A percentile compares a stretch with the other conserved stretches of the same genome.
phyloP scores from a whole-genome alignment of 495 filamentous ascomycete species.

The Aspergillus heteromorphus region DNA sequence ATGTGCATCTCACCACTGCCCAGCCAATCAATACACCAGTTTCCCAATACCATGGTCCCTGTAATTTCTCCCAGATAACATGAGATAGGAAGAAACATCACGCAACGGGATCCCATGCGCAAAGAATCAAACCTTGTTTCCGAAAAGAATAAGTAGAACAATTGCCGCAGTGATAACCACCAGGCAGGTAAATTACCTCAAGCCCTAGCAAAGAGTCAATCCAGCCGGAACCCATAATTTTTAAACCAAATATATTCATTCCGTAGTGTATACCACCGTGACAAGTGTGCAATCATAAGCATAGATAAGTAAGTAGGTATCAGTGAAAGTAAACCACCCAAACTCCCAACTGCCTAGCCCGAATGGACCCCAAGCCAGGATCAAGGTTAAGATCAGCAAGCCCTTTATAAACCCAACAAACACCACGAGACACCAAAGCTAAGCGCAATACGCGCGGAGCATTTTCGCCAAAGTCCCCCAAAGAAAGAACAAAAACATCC shows the following conservation, averaged over 20 bases:
- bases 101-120: too few relatives aligned
- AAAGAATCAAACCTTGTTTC: too few relatives aligned
- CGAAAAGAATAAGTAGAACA: too few relatives aligned
- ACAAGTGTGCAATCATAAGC: not conserved
- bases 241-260: not conserved
- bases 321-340: conserved; percentile 2
- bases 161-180: not conserved
- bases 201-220: not conserved
- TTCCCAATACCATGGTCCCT: too few relatives aligned
- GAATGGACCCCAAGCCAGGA: too few relatives aligned
- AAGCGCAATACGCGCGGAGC: not conserved
- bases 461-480: too few relatives aligned
- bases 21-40: too few relatives aligned
- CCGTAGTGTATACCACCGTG: not conserved
- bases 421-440: not conserved
- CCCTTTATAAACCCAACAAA: not conserved
- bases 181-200: too few relatives aligned
- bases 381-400: not conserved
- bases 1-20: too few relatives aligned
- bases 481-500: not conserved
- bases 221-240: not conserved
- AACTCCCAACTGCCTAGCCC: not conserved
- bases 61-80: too few relatives aligned
- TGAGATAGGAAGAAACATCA: too few relatives aligned
- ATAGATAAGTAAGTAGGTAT: not conserved